Evolutionary conservation across 768 basidiomycete species (phyloP).

Genomic region (Tephrocybe rancida): DNA sequence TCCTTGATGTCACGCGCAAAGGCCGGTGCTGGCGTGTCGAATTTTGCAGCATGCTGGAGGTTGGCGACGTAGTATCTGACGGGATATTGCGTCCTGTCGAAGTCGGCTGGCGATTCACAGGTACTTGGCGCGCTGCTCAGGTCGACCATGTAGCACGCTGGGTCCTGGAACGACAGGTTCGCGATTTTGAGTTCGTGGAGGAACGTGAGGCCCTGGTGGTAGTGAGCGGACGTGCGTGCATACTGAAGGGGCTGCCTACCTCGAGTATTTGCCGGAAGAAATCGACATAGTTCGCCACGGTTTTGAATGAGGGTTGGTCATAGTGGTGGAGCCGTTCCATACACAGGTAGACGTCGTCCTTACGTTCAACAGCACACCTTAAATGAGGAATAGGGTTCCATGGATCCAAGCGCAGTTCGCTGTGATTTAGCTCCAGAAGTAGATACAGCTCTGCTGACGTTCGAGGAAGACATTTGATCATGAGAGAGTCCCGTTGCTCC

Average conservation of each 20-base stretch:
- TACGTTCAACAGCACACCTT: conserved; percentile 43
- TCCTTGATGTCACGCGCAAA: conserved; percentile 42
- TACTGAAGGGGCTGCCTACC: conserved; percentile 25
- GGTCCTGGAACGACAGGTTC: conserved; percentile 34
- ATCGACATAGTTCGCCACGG: conserved; percentile 50
- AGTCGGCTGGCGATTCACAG: conserved; percentile 14
- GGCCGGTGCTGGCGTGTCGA: conserved; percentile 18
- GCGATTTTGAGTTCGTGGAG: conserved; percentile 48
- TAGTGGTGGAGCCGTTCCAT: conserved; percentile 47
- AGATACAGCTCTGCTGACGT: conserved; percentile 41
- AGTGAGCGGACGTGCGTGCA: not conserved
- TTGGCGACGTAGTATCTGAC: conserved; percentile 32
- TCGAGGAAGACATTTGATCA: conserved; percentile 40
- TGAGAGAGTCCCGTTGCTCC: conserved; percentile 31
- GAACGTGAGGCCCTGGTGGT: conserved; percentile 44
- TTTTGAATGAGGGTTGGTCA: conserved; percentile 46
- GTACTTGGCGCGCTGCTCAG: conserved; percentile 33
- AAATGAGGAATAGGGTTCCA: conserved; percentile 58
- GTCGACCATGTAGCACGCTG: conserved; percentile 44
- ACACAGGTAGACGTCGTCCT: conserved; percentile 42
- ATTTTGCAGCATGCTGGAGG: conserved; percentile 26
- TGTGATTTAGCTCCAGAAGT: conserved; percentile 44
- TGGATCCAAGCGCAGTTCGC: conserved; percentile 47
- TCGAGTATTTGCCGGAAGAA: conserved; percentile 54
- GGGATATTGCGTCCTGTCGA: conserved; percentile 22